phyloP scores from a whole-genome alignment of 2,329 filamentous ascomycete species.

The Elsinoe australis region DNA sequence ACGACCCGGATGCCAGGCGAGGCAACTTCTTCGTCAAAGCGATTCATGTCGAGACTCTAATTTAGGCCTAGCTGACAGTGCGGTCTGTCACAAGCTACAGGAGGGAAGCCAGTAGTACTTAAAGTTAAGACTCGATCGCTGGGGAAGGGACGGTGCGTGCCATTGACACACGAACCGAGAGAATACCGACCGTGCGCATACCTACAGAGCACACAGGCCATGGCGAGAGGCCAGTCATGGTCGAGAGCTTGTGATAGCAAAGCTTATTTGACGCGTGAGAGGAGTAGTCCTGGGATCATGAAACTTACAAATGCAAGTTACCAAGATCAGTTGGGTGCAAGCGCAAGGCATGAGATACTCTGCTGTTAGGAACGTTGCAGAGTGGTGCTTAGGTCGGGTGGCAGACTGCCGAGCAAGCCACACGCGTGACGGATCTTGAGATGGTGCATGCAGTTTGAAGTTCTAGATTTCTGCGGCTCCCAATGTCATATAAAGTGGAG shows the following conservation, averaged over 20 bases:
- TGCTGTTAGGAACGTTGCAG: slow-evolving; percentile 2
- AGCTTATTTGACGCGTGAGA: slow-evolving; percentile 11
- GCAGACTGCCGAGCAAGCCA: slow-evolving; percentile 14
- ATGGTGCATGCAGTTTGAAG: not conserved
- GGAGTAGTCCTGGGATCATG: not conserved
- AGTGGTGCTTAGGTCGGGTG: slow-evolving; percentile 3
- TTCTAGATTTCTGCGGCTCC: slow-evolving; percentile 8
- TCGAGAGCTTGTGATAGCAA: not conserved
- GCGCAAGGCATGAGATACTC: not conserved
- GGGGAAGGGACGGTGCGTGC: slow-evolving; percentile 7
- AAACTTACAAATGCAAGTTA: not conserved
- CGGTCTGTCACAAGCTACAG: not conserved
- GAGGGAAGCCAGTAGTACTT: not conserved
- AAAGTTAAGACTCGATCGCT: not conserved
- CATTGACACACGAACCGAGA: slow-evolving; percentile 4
- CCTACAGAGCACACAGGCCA: not conserved
- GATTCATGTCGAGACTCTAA: not conserved
- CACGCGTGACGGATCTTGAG: not conserved
- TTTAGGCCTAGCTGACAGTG: not conserved
- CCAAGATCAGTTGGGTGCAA: not conserved
- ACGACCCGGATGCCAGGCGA: not conserved
- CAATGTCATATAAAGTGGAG: slow-evolving; percentile 1
- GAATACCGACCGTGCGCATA: not conserved
- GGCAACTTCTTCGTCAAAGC: not conserved
- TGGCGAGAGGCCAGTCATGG: not conserved